Conservation (phyloP, 2,329 filamentous ascomycete genomes). For the Phyllachora maydis region DNA sequence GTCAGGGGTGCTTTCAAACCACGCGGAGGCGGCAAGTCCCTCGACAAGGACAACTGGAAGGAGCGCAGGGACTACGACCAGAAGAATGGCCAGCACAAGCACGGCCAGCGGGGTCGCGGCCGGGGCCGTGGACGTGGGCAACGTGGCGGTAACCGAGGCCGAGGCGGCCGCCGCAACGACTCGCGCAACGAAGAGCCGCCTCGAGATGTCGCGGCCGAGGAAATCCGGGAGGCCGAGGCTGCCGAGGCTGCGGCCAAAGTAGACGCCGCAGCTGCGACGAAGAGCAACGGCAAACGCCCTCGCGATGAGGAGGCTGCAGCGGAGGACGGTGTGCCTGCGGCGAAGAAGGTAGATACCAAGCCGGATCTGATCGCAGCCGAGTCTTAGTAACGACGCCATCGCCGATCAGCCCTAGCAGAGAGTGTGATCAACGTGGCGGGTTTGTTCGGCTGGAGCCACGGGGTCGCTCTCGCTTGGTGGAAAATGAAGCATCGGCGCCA, state of each 20-base stretch:
- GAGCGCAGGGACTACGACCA: constrained; percentile 40
- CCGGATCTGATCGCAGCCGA: constrained; percentile 8
- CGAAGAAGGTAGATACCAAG: constrained; percentile 43
- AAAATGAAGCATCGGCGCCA: too few species aligned
- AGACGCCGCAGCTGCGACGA: too few species aligned
- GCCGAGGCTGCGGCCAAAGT: constrained; percentile 13
- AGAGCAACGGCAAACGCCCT: constrained; percentile 28
- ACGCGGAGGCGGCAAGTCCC: constrained; percentile 14
- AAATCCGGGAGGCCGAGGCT: constrained; percentile 22
- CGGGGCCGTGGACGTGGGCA: constrained; percentile 16
- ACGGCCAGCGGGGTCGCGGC: constrained; percentile 14
- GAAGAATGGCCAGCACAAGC: constrained; percentile 33
- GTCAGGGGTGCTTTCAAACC: constrained; percentile 14
- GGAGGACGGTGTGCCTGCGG: constrained; percentile 21
- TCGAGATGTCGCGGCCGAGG: constrained; percentile 15
- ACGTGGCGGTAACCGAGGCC: constrained; percentile 19
- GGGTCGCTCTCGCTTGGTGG: too few species aligned
- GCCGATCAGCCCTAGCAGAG: too few species aligned
- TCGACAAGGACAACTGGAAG: constrained; percentile 40
- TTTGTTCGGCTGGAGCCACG: too few species aligned
- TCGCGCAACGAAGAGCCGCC: constrained; percentile 11
- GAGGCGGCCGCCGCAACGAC: constrained; percentile 11
- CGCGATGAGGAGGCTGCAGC: constrained; percentile 30
- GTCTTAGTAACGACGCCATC: not conserved
- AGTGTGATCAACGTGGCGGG: too few species aligned